Conservation (phyloP, 2,329 filamentous ascomycete species). For the Botryotinia globosa region DNA sequence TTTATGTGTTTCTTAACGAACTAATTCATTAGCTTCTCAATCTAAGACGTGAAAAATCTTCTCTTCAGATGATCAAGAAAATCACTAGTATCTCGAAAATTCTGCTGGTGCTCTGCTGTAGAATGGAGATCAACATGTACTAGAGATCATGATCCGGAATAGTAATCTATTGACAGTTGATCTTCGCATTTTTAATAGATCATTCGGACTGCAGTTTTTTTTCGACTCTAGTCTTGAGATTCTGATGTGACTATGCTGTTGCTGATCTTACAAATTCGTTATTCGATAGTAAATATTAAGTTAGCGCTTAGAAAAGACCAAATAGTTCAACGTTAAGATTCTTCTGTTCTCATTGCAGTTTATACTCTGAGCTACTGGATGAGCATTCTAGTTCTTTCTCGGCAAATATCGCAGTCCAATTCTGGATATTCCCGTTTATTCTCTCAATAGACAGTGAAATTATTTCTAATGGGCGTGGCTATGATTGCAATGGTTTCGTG, state of each 20-base stretch:
- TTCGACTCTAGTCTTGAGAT: background rate
- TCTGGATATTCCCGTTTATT: background rate
- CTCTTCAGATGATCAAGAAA: background rate
- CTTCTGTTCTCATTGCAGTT: no score
- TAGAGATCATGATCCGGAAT: background rate
- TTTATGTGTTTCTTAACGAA: background rate
- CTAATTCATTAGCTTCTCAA: background rate
- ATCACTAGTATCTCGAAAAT: background rate
- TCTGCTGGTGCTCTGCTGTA: background rate
- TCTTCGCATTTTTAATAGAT: background rate
- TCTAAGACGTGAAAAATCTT: background rate
- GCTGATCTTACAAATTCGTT: background rate
- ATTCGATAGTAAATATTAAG: background rate
- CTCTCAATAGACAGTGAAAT: background rate
- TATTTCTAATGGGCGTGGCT: background rate
- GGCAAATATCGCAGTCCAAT: no score
- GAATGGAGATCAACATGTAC: background rate
- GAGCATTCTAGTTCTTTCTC: background rate
- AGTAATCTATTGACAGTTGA: background rate
- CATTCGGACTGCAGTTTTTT: background rate
- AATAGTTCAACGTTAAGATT: background rate
- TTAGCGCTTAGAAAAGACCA: background rate
- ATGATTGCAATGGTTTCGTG: accelerated
- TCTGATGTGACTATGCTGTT: background rate
- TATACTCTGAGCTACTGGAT: background rate